Evolutionary conservation across 176 grass and related monocot species (phyloP).

Genomic region (Oryza punctata): DNA sequence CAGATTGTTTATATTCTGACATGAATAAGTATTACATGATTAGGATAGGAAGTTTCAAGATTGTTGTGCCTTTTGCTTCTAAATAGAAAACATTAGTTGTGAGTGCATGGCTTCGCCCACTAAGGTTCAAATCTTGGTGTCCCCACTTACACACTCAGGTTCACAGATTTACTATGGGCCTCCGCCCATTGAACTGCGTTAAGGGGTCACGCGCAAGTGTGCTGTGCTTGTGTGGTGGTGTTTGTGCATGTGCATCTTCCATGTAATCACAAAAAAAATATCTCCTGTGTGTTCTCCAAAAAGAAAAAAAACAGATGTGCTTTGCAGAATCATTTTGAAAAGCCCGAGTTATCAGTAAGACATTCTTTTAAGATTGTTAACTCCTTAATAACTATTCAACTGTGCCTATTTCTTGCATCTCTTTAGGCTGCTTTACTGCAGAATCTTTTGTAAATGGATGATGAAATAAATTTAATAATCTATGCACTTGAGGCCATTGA

Average conservation of each 20-base stretch:
- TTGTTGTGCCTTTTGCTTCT: background rate
- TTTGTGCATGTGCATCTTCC: background rate
- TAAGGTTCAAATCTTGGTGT: background rate
- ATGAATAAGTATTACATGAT: constrained; percentile 10
- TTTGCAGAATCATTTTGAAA: background rate
- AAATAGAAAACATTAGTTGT: background rate
- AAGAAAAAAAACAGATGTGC: too few species aligned
- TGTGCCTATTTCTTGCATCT: background rate
- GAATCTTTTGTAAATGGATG: background rate
- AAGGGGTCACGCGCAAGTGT: background rate
- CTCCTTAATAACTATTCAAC: constrained; percentile 9
- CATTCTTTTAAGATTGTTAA: background rate
- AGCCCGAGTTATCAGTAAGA: constrained; percentile 1
- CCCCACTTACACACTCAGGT: background rate
- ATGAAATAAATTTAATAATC: background rate
- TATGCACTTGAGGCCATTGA: constrained; percentile 1
- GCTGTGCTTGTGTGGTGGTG: background rate
- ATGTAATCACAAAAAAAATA: background rate
- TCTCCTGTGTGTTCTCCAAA: too few species aligned
- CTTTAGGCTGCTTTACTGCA: constrained; percentile 12
- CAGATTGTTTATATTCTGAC: background rate
- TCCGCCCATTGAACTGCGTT: background rate
- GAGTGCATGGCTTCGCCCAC: background rate
- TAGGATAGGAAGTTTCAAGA: background rate
- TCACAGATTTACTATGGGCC: background rate